These are phyloP conservation scores for Cutaneotrichosporon mucoides DNA, from an alignment of 1,284 basidiomycete genomes.

Conservation along the genomic window DNA sequence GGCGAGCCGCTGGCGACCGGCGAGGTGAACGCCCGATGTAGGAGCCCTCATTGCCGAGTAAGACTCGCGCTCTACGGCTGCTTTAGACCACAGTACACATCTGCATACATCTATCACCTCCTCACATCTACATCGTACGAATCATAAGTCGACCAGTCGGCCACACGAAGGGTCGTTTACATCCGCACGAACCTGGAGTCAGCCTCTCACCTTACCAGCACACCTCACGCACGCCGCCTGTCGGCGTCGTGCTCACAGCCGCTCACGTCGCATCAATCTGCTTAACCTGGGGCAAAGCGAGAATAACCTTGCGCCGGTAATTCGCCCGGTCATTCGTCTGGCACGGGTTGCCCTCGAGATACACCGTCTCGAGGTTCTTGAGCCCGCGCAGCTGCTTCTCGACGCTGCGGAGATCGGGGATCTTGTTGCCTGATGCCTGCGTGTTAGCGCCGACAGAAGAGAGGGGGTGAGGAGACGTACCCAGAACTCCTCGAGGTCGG, in stretches of 20 bases:
- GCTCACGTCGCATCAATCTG: constrained; percentile 90
- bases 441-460: not conserved
- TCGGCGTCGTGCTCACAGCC: not conserved
- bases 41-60: too few relatives aligned
- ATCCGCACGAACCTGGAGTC: not conserved
- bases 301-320: constrained; percentile 85
- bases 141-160: too few relatives aligned
- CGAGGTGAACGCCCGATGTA: too few relatives aligned
- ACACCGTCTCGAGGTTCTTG: constrained; percentile 73
- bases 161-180: too few relatives aligned
- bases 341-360: constrained; percentile 91
- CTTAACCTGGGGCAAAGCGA: constrained; percentile 79
- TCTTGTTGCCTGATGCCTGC: constrained; percentile 83
- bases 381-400: constrained; percentile 70
- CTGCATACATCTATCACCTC: too few relatives aligned
- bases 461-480: constrained; percentile 51
- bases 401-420: constrained; percentile 64
- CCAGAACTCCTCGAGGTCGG: constrained; percentile 85
- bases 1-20: too few relatives aligned
- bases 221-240: too few relatives aligned
- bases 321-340: constrained; percentile 70
- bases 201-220: not conserved
- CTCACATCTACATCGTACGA: too few relatives aligned
- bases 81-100: too few relatives aligned
- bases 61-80: too few relatives aligned